phyloP scores from a whole-genome alignment of 2,329 filamentous ascomycete genomes.

The Ophiostoma piceae region DNA sequence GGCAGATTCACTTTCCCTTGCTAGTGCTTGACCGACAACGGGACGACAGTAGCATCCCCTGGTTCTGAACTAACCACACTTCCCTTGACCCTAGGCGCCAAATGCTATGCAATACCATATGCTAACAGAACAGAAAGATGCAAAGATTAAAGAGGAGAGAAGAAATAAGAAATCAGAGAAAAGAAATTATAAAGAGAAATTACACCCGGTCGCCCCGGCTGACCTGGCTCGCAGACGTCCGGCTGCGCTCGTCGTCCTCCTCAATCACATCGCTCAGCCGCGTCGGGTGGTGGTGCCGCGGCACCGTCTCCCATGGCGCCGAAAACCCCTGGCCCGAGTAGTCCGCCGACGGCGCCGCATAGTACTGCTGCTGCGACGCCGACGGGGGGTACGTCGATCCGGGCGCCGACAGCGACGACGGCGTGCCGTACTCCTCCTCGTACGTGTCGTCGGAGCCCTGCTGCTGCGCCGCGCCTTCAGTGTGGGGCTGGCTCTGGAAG shows the following conservation, averaged over 20 bases:
- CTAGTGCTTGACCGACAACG: not conserved
- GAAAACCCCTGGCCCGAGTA: constrained; percentile 64
- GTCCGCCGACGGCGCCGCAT: constrained; percentile 43
- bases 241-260: constrained; percentile 75
- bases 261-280: constrained; percentile 82
- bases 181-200: not conserved
- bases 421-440: constrained; percentile 49
- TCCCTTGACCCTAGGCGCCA: constrained; percentile 16
- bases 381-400: constrained; percentile 34
- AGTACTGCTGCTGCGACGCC: constrained; percentile 44
- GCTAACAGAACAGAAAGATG: constrained; percentile 9
- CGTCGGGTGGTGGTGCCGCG: constrained; percentile 80
- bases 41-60: constrained; percentile 2
- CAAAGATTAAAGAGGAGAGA: constrained; percentile 6
- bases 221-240: constrained; percentile 63
- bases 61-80: not conserved
- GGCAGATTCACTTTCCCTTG: not conserved
- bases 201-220: constrained; percentile 39
- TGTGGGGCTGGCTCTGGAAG: constrained; percentile 10
- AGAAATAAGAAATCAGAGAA: not conserved
- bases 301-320: constrained; percentile 65
- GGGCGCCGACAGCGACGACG: constrained; percentile 38
- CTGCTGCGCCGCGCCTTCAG: not conserved
- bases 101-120: constrained; percentile 19
- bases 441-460: constrained; percentile 21